Conservation (phyloP, 202 grass and related monocot genomes). For the Saccharum hybrid region DNA sequence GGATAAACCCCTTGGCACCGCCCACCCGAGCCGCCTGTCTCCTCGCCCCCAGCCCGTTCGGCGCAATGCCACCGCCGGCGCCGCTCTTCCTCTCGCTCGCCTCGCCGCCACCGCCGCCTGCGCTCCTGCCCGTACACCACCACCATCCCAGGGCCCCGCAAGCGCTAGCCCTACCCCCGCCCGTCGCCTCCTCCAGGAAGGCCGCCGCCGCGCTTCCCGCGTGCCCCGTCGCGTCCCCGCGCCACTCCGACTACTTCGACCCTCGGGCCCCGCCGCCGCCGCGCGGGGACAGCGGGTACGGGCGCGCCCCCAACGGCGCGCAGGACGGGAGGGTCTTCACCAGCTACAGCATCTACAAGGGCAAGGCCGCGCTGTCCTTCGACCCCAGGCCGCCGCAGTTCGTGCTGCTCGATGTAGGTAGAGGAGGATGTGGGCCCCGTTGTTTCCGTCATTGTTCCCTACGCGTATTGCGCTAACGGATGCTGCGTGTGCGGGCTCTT, state of each 20-base stretch:
- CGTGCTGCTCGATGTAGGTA: conserved; percentile 78
- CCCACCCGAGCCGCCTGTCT: background rate
- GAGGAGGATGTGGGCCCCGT: background rate
- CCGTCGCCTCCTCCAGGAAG: background rate
- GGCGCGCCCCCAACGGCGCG: conserved; percentile 9
- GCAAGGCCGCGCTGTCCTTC: conserved; percentile 79
- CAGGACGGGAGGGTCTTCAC: conserved; percentile 70
- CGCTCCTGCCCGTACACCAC: background rate
- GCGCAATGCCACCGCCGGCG: conserved; percentile 54
- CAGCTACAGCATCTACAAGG: conserved; percentile 91
- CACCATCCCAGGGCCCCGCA: background rate
- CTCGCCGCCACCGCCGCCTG: conserved; percentile 10
- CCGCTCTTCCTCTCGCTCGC: conserved; percentile 54
- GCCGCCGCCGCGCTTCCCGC: background rate
- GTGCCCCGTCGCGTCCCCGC: conserved; percentile 47
- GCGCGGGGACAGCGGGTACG: conserved; percentile 37
- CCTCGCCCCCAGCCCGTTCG: no score
- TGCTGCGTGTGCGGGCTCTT: background rate
- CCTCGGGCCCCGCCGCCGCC: conserved; percentile 53
- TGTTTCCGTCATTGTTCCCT: background rate
- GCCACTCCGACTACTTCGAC: conserved; percentile 73
- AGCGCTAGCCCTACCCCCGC: background rate
- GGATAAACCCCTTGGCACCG: conserved; percentile 42
- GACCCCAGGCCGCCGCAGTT: conserved; percentile 84
- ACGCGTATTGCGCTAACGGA: no score